Percentiles rank a stretch among this genome's conserved stretches.
These are phyloP conservation scores for Encephalitozoon hellem DNA, from an alignment of 371 early-diverging fungal genomes.

Conservation along the genomic window DNA sequence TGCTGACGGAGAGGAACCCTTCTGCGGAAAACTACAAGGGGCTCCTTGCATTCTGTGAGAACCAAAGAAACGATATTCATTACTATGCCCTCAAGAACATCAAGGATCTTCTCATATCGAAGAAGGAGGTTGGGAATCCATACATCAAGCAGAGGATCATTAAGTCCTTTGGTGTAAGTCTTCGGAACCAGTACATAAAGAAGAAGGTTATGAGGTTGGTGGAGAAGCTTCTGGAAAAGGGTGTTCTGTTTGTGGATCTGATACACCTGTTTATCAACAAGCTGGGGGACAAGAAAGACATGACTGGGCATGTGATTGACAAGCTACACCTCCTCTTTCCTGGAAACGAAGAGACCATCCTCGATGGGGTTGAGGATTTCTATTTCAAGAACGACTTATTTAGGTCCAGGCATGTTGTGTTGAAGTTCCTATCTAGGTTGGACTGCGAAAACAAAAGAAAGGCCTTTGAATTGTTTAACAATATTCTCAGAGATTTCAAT, in stretches of 20 bases:
- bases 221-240: constrained; percentile 16
- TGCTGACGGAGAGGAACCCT: constrained; percentile 28
- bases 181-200: constrained; percentile 44
- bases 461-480: constrained; percentile 22
- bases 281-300: constrained; percentile 33
- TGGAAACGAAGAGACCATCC: constrained; percentile 11
- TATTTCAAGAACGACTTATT: constrained; percentile 48
- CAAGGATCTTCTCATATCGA: constrained; percentile 34
- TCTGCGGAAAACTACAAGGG: constrained; percentile 35
- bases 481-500: neutral
- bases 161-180: constrained; percentile 34
- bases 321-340: neutral
- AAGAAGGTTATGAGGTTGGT: constrained; percentile 41
- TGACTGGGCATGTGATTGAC: constrained; percentile 6
- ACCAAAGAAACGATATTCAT: constrained; percentile 49
- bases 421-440: constrained; percentile 28
- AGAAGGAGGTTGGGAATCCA: neutral
- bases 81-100: constrained; percentile 38
- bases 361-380: constrained; percentile 48
- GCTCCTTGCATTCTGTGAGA: constrained; percentile 35
- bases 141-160: constrained; percentile 43
- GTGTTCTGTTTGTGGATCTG: constrained; percentile 35
- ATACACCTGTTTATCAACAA: constrained; percentile 37
- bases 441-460: neutral
- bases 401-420: constrained; percentile 13